Conservation (phyloP, 257 asterid species). For the Lithospermum erythrorhizon region DNA sequence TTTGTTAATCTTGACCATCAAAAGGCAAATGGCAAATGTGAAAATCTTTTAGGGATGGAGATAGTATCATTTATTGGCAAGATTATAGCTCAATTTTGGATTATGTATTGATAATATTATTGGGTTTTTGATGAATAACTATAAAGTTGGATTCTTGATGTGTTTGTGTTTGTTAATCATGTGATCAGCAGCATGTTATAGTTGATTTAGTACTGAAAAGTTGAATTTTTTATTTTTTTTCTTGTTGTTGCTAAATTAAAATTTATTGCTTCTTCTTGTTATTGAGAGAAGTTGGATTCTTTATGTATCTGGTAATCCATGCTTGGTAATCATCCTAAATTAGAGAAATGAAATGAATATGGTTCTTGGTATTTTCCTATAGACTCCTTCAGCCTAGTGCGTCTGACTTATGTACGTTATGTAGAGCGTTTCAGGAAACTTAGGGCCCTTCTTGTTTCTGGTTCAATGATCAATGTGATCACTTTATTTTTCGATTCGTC, state of each 20-base stretch:
- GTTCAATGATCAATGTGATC: not conserved
- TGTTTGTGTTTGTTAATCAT: not conserved
- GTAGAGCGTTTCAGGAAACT: not conserved
- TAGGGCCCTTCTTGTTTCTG: not conserved
- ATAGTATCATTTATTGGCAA: not conserved
- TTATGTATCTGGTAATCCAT: too few relatives aligned
- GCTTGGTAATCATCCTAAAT: too few relatives aligned
- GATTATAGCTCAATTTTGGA: constrained; percentile 1
- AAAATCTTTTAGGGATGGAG: too few relatives aligned
- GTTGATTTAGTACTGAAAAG: not conserved
- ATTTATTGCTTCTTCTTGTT: too few relatives aligned
- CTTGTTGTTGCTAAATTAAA: too few relatives aligned
- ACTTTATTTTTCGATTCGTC: constrained; percentile 1
- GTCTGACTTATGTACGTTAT: not conserved
- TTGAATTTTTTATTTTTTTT: not conserved
- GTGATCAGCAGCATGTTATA: not conserved
- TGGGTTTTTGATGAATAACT: not conserved
- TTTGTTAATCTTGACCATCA: too few relatives aligned
- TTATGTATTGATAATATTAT: not conserved
- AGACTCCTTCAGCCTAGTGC: not conserved
- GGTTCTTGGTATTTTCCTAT: not conserved
- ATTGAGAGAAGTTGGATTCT: too few relatives aligned
- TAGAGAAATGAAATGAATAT: too few relatives aligned
- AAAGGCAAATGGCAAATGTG: too few relatives aligned
- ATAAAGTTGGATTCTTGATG: not conserved